Percentiles rank a stretch among this genome's conserved stretches.
Conservation (phyloP, 768 basidiomycete genomes). For the Russula ochroleuca region DNA sequence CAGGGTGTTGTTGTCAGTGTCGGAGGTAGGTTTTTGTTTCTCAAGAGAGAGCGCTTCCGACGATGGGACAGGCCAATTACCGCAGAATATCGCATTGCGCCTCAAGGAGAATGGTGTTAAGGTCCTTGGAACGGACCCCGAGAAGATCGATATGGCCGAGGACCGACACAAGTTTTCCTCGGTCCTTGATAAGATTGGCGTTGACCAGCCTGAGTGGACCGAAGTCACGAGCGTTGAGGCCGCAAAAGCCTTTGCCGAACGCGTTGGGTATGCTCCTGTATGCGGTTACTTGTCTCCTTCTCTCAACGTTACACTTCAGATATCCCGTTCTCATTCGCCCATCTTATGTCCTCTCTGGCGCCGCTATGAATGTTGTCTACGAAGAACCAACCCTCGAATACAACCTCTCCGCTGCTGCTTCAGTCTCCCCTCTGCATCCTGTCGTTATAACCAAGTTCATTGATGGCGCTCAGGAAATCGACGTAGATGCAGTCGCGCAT, state of each 20-base stretch:
- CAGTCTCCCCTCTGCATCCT: constrained; percentile 94
- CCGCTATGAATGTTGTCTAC: constrained; percentile 98
- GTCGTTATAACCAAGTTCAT: constrained; percentile 99
- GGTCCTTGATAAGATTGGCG: constrained; percentile 88
- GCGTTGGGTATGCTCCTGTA: constrained; percentile 59
- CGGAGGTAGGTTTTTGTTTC: constrained; percentile 58
- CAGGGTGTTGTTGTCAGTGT: constrained; percentile 95
- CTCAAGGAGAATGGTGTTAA: constrained; percentile 88
- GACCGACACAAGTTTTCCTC: constrained; percentile 99
- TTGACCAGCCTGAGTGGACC: constrained; percentile 96
- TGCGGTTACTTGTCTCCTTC: neutral
- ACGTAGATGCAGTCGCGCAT: constrained; percentile 95
- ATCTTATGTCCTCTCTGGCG: constrained; percentile 96
- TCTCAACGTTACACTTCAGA: constrained; percentile 38
- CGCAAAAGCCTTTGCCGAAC: constrained; percentile 85
- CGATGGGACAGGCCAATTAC: constrained; percentile 70
- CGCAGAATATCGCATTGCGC: constrained; percentile 96
- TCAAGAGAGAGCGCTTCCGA: neutral
- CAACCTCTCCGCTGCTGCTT: constrained; percentile 93
- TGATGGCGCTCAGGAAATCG: constrained; percentile 95
- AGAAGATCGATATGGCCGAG: constrained; percentile 93
- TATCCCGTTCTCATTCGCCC: constrained; percentile 98
- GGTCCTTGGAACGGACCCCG: constrained; percentile 94
- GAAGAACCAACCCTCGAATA: constrained; percentile 87
- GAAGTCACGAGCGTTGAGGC: constrained; percentile 86